Evolutionary conservation across 2,329 filamentous ascomycete genomes (phyloP), one percentile per base, ranked within the genome.

Genomic region (Colletotrichum simmondsii): DNA sequence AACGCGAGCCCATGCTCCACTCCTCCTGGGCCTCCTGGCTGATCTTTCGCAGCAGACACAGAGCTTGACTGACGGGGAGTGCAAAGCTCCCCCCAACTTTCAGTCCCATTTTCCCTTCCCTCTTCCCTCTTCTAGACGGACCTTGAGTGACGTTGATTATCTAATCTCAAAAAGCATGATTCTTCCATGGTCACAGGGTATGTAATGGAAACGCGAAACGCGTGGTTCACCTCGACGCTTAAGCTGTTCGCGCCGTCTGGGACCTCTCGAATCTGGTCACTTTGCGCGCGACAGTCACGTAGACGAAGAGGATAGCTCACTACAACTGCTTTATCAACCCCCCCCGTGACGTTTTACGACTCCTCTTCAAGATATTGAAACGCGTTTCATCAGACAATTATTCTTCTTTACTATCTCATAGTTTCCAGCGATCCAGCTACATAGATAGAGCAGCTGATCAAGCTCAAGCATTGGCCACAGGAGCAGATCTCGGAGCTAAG

Each of bases 41-140:
- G 71, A 73, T 73, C 71, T 60, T 49, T 67, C 32, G 60, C 66
- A 53, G 28, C 54, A 72, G 49, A 52, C 59, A 56, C 60, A 61
- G 71, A 65, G 60, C 71, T 65, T 30, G 61, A 73, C 66, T 71
- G 71, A 77, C 76, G 76, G 77, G 78, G 80, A 81, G 80, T 80
- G 74, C 59, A 68, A 68, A 76, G 74, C 79, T 77, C 80, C 79
- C 79, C 75, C 72, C 72, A 75, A 68, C 72, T 76, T 76, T 59
- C 42, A 71, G 59, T 71, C 76, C 78, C 75, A 69, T 75, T 75
- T 79, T 35, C 71, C 77, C 79, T 76, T 76, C 61, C 77, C 79
- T 76, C 79, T 80, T 76, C 77, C 76, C 65, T 64, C 62, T 72
- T 60, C 37, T 66, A 56, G 26, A 28, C 28, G 24, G 30, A 37